phyloP scores from a whole-genome alignment of 1,284 basidiomycete genomes.

The Fomitopsis betulina region DNA sequence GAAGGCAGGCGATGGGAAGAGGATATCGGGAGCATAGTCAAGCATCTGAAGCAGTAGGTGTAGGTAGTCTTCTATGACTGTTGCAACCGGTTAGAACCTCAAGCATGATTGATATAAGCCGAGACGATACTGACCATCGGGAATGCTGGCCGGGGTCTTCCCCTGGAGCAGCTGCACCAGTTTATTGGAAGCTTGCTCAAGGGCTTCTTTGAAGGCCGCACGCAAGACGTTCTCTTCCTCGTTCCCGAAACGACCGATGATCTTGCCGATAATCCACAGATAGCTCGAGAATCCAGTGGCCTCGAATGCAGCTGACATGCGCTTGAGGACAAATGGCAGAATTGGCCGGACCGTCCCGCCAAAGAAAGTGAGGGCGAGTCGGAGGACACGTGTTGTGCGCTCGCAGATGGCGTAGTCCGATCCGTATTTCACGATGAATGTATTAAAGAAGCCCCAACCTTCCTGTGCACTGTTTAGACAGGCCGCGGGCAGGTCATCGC shows the following conservation, averaged over 20 bases:
- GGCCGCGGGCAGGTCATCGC: slow-evolving; percentile 73
- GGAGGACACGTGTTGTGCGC: slow-evolving; percentile 81
- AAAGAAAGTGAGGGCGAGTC: slow-evolving; percentile 83
- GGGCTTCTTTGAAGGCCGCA: slow-evolving; percentile 57
- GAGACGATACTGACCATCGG: slow-evolving; percentile 62
- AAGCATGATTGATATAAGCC: neutral
- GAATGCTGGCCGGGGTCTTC: slow-evolving; percentile 67
- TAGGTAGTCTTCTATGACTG: slow-evolving; percentile 95
- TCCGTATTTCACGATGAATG: slow-evolving; percentile 79
- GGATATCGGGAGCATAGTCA: slow-evolving; percentile 66
- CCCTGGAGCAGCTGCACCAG: slow-evolving; percentile 63
- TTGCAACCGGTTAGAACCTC: slow-evolving; percentile 1
- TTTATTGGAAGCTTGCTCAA: slow-evolving; percentile 72
- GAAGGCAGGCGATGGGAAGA: slow-evolving; percentile 76
- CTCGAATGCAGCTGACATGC: slow-evolving; percentile 80
- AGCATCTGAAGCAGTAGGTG: slow-evolving; percentile 76
- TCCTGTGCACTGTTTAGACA: slow-evolving; percentile 80
- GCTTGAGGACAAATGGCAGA: slow-evolving; percentile 65
- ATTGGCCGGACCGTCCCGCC: slow-evolving; percentile 63
- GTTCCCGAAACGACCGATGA: slow-evolving; percentile 70
- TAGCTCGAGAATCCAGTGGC: slow-evolving; percentile 83
- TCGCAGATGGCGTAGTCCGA: slow-evolving; percentile 79
- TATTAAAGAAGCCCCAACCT: slow-evolving; percentile 83
- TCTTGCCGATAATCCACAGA: slow-evolving; percentile 92
- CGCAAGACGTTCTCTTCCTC: slow-evolving; percentile 51